A percentile compares a stretch with the other conserved stretches of the same genome.
phyloP scores from a whole-genome alignment of 1,284 basidiomycete genomes.

The Ustilago bromivora region DNA sequence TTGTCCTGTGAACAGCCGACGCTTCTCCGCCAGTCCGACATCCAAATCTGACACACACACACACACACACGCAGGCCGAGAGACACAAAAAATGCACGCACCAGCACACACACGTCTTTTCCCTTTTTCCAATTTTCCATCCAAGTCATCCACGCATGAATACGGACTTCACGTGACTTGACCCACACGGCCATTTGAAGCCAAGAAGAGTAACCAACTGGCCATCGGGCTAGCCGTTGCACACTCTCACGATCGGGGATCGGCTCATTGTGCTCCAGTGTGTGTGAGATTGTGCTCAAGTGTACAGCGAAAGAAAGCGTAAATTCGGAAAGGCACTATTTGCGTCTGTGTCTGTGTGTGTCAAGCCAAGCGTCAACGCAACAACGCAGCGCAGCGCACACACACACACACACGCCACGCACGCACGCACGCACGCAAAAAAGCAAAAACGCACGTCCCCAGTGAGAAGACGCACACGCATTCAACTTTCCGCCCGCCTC shows the following conservation, averaged over 20 bases:
- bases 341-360: background rate
- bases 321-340: background rate
- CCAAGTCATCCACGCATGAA: background rate
- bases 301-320: background rate
- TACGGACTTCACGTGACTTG: background rate
- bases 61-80: background rate
- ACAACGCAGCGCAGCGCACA: background rate
- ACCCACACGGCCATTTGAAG: background rate
- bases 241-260: background rate
- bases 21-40: background rate
- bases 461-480: background rate
- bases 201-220: too few species aligned
- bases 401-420: background rate
- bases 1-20: too few species aligned
- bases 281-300: background rate
- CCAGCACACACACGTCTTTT: background rate
- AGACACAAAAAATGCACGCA: constrained; percentile 25
- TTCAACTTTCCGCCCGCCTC: background rate
- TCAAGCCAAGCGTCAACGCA: background rate
- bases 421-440: constrained; percentile 4
- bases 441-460: too few species aligned
- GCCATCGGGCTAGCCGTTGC: background rate
- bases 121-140: constrained; percentile 4
- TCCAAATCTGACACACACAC: background rate
- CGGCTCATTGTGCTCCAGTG: background rate